These are phyloP conservation scores for Lonicera japonica DNA, from an alignment of 129 eudicot species.

Conservation along the genomic window DNA sequence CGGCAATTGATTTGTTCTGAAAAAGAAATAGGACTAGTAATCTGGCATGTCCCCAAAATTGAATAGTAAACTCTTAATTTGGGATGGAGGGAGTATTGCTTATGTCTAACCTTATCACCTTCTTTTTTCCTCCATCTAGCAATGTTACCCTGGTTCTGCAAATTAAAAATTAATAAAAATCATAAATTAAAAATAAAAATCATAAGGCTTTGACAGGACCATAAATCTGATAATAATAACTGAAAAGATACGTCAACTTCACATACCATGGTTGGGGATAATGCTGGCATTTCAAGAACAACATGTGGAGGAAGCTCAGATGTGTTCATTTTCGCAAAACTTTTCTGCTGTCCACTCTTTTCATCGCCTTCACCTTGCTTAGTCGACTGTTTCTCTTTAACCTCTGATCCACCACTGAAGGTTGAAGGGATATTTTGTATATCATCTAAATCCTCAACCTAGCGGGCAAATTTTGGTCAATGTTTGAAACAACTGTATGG, in stretches of 20 bases:
- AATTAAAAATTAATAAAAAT: slow-evolving; percentile 4
- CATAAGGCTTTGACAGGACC: slow-evolving; percentile 7
- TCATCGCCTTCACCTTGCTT: slow-evolving; percentile 29
- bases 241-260: slow-evolving; percentile 6
- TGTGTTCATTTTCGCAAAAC: slow-evolving; percentile 43
- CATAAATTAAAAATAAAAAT: slow-evolving; percentile 6
- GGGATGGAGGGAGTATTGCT: not conserved
- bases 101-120: slow-evolving; percentile 90
- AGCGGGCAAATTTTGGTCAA: slow-evolving; percentile 2
- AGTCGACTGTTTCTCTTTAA: slow-evolving; percentile 40
- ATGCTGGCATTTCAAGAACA: slow-evolving; percentile 85
- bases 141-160: slow-evolving; percentile 86
- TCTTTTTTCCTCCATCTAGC: slow-evolving; percentile 79
- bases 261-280: slow-evolving; percentile 94
- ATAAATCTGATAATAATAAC: slow-evolving; percentile 3
- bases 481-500: not conserved
- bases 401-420: slow-evolving; percentile 47
- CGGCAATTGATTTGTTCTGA: too few species aligned
- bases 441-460: slow-evolving; percentile 80
- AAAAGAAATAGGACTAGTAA: too few species aligned
- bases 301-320: slow-evolving; percentile 91
- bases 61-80: too few species aligned
- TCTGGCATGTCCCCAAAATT: too few species aligned
- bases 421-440: slow-evolving; percentile 61
- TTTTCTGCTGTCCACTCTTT: slow-evolving; percentile 32